These are phyloP conservation scores for Coemansia sp. DNA, from an alignment of 192 early-diverging fungal species.

Conservation along the genomic window DNA sequence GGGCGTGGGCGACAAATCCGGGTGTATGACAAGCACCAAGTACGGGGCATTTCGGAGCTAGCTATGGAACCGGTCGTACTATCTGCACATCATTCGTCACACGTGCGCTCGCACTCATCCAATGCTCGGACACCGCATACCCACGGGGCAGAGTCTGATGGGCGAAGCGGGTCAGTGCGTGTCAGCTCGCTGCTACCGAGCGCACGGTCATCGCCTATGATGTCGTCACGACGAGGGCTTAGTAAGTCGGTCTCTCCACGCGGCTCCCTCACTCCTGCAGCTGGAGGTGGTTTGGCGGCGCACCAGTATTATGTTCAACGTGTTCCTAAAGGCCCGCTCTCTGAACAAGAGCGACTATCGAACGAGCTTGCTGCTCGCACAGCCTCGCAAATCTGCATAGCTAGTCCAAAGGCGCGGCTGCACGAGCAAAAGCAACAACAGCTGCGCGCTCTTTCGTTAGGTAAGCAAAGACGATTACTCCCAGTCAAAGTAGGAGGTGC, in stretches of 20 bases:
- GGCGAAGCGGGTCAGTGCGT: conserved; percentile 37
- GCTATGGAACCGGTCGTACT: conserved; percentile 26
- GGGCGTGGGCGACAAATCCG: conserved; percentile 8
- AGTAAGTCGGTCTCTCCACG: conserved; percentile 16
- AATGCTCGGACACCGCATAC: conserved; percentile 19
- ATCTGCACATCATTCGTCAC: conserved; percentile 7
- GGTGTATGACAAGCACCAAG: conserved; percentile 40
- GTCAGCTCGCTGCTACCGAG: conserved; percentile 47
- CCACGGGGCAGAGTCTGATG: conserved; percentile 30
- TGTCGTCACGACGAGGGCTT: conserved; percentile 12
- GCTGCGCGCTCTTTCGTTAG: conserved; percentile 13
- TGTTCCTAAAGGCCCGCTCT: conserved; percentile 4
- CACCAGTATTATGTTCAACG: conserved; percentile 49
- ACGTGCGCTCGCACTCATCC: conserved; percentile 11
- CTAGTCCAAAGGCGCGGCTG: conserved; percentile 39
- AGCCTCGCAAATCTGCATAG: conserved; percentile 37
- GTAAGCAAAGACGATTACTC: conserved; percentile 29
- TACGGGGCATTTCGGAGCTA: conserved; percentile 33
- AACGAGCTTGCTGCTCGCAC: conserved; percentile 14
- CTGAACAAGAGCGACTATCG: conserved; percentile 11
- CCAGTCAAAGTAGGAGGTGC: not conserved
- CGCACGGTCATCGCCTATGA: conserved; percentile 23
- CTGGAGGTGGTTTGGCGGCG: conserved; percentile 13
- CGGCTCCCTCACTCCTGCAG: conserved; percentile 9
- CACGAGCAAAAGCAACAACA: conserved; percentile 19